phyloP scores from a whole-genome alignment of 768 basidiomycete genomes.

The Leucocoprinus birnbaumii region DNA sequence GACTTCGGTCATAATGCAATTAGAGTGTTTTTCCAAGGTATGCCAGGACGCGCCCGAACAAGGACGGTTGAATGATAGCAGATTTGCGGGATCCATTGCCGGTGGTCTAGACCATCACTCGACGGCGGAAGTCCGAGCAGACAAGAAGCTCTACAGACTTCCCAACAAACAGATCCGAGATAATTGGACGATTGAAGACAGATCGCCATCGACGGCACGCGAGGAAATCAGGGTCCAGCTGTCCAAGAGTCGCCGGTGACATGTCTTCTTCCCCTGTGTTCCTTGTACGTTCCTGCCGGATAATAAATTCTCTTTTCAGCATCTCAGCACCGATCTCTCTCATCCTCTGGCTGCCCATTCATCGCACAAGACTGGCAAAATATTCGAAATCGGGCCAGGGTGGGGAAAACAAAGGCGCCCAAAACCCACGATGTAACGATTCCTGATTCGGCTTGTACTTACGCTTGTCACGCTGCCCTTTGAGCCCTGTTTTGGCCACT shows the following conservation, averaged over 20 bases:
- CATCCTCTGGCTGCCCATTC: not conserved
- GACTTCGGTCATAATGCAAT: too few relatives aligned
- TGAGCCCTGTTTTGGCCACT: not conserved
- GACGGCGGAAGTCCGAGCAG: not conserved
- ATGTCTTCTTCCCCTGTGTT: slow-evolving; percentile 11
- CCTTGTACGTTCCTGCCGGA: slow-evolving; percentile 11
- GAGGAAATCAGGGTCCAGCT: slow-evolving; percentile 12
- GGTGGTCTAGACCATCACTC: not conserved
- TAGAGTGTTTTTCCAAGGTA: too few relatives aligned
- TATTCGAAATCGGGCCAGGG: not conserved
- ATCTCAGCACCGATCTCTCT: not conserved
- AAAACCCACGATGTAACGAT: slow-evolving; percentile 7
- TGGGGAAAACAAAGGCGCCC: slow-evolving; percentile 2
- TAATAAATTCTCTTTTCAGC: slow-evolving; percentile 4
- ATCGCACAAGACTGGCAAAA: not conserved
- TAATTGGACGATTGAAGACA: slow-evolving; percentile 2
- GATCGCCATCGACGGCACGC: slow-evolving; percentile 8
- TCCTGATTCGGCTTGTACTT: not conserved
- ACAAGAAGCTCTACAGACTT: not conserved
- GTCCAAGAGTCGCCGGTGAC: slow-evolving; percentile 4
- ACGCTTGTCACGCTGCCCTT: slow-evolving; percentile 8
- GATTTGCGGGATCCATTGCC: not conserved
- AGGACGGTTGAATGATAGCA: not conserved
- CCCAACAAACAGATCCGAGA: not conserved
- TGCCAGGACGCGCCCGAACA: too few relatives aligned